phyloP scores from a whole-genome alignment of 345 rosid species.

The Angophora floribunda region DNA sequence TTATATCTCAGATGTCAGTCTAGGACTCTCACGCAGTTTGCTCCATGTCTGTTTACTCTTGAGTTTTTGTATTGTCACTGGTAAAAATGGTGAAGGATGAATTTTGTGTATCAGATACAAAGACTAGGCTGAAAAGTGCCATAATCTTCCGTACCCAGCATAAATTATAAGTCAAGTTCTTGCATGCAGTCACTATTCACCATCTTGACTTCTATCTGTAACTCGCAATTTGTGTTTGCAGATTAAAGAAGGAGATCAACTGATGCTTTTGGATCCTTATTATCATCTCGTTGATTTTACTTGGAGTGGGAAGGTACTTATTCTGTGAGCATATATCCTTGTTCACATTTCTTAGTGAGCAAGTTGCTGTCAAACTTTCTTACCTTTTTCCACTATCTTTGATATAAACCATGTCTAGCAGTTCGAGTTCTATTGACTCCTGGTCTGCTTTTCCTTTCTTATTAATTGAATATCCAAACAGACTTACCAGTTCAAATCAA shows the following conservation, averaged over 20 bases:
- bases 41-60: neutral
- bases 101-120: neutral
- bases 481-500: constrained; percentile 41
- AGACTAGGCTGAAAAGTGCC: neutral
- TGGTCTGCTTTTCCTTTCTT: neutral
- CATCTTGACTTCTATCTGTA: neutral
- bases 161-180: neutral
- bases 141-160: neutral
- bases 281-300: constrained; percentile 25
- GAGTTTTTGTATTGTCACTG: neutral
- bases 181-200: neutral
- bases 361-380: neutral
- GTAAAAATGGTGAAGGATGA: neutral
- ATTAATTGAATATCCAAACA: constrained; percentile 5
- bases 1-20: neutral
- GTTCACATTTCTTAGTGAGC: neutral
- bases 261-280: constrained; percentile 40
- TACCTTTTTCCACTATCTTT: too few species aligned
- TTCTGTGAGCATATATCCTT: neutral
- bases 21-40: neutral
- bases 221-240: constrained; percentile 3
- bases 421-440: neutral
- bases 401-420: neutral
- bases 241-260: constrained; percentile 67
- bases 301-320: constrained; percentile 63